These are phyloP conservation scores for Penicillium expansum DNA, from an alignment of 2,329 filamentous ascomycete genomes.

Conservation along the genomic window DNA sequence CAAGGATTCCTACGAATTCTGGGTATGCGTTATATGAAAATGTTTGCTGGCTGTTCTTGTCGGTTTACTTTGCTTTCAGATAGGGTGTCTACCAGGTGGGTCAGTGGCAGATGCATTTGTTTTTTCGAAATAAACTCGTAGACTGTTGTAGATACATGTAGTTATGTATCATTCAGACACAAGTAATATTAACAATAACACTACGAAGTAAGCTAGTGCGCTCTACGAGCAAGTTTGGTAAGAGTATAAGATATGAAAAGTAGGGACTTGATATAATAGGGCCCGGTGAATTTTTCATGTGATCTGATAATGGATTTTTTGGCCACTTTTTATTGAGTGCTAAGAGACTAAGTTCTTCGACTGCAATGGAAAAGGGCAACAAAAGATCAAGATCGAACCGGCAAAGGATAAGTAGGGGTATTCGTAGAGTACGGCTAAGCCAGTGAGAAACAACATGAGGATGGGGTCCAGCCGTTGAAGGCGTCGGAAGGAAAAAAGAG, in stretches of 20 bases:
- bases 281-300: neutral
- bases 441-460: neutral
- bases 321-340: neutral
- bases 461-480: neutral
- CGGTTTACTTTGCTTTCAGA: neutral
- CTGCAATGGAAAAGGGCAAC: neutral
- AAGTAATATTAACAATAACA: neutral
- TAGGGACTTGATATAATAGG: neutral
- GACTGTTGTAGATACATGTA: neutral
- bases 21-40: neutral
- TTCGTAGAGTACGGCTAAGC: neutral
- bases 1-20: neutral
- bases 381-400: neutral
- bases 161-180: neutral
- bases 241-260: neutral
- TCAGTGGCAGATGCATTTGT: neutral
- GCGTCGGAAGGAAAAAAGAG: neutral
- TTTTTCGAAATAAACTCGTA: neutral
- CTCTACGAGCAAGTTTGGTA: neutral
- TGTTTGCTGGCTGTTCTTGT: neutral
- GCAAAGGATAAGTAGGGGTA: neutral
- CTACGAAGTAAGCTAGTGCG: neutral
- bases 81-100: too few species aligned
- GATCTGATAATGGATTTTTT: neutral
- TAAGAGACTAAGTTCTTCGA: neutral